Percentiles rank a stretch among this genome's conserved stretches.
These are phyloP conservation scores for Trametes maxima DNA, from an alignment of 768 basidiomycete genomes.

Conservation along the genomic window DNA sequence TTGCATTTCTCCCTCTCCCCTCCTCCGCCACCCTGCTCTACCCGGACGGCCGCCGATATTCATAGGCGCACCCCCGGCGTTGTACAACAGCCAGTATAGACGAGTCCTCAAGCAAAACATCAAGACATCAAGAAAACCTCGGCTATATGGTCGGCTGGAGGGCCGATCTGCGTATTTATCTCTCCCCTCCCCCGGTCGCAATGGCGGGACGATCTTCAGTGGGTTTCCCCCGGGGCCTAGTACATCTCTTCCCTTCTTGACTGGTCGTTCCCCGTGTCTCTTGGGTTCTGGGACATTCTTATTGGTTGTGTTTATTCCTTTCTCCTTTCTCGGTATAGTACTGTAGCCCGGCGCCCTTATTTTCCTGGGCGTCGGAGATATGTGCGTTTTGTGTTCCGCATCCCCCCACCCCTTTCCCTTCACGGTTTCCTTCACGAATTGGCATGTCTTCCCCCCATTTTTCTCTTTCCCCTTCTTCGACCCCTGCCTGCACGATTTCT, in stretches of 20 bases:
- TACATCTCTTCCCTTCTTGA: conserved; percentile 35
- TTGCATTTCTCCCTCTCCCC: conserved; percentile 23
- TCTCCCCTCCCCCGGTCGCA: conserved; percentile 27
- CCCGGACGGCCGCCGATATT: conserved; percentile 17
- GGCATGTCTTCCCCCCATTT: neutral
- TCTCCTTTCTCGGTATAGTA: conserved; percentile 14
- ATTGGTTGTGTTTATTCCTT: conserved; percentile 26
- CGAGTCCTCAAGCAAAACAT: conserved; percentile 29
- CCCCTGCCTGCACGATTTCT: conserved; percentile 12
- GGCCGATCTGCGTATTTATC: conserved; percentile 28
- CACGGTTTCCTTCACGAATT: conserved; percentile 12
- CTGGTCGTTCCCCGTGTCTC: conserved; percentile 36
- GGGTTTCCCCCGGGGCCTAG: conserved; percentile 28
- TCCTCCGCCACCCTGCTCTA: conserved; percentile 27
- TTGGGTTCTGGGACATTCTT: conserved; percentile 39
- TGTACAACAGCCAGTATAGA: conserved; percentile 32
- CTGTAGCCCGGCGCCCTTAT: conserved; percentile 21
- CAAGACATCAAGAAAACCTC: conserved; percentile 24
- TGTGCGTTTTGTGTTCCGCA: conserved; percentile 11
- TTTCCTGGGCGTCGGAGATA: conserved; percentile 19
- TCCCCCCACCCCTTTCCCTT: neutral
- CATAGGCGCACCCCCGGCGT: conserved; percentile 26
- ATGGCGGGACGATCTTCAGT: conserved; percentile 23
- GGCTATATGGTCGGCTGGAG: conserved; percentile 26
- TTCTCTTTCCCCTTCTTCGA: conserved; percentile 7